Base-by-base conservation (phyloP, 345 rosid genomes). In the Pseudoturritis turrita region DNA sequence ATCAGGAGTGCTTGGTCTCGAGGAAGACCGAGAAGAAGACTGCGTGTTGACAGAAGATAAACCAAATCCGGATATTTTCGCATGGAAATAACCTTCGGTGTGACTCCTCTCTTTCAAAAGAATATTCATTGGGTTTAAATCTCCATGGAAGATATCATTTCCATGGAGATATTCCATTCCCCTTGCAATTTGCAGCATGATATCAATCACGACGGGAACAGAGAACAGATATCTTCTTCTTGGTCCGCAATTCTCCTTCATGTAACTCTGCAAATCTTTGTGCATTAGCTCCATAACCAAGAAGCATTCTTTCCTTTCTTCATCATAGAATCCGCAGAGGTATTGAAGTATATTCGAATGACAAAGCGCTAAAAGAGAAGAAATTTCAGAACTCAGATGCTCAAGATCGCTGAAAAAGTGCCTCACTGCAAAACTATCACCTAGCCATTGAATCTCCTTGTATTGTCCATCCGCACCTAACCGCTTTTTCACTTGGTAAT, bases 111-210 rank as follows among this genome's bases (percentile, higher is more conserved):
- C 78, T 81, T 82, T 91, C 65, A 91, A 76, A 66, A 84, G 81
- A 57, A 95, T 75, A 45, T 84, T 87, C 15, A 74, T 73, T 0
- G 93, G 91, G 64, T 84, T 95, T 68, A 95, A 75, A 54, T 91
- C 87, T 44, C 98, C 98, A 56, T 88, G 90, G 39, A 52, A 78
- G 51, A 85, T 77, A 40, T 85, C 81, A 31, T 63, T 71, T 2
- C 88, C 83, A 64, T 91, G 99, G 3, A 95, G 89, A 80, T 78
- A 95, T 39, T 89, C 97, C 96, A 91, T 87, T 3, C 97, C 97
- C 43, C 99, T 81, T 1, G 99, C 95, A 37, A 95, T 83, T 66
- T 94, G 97, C 62, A 88, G 78, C 95, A 94, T 82, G 25, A 91
- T 76, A 68, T 94, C 98, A 28, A 91, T 83, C 47, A 85, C 86